Base-by-base conservation (phyloP, 2,329 filamentous ascomycete species). In the Lecanicillium sp. region DNA sequence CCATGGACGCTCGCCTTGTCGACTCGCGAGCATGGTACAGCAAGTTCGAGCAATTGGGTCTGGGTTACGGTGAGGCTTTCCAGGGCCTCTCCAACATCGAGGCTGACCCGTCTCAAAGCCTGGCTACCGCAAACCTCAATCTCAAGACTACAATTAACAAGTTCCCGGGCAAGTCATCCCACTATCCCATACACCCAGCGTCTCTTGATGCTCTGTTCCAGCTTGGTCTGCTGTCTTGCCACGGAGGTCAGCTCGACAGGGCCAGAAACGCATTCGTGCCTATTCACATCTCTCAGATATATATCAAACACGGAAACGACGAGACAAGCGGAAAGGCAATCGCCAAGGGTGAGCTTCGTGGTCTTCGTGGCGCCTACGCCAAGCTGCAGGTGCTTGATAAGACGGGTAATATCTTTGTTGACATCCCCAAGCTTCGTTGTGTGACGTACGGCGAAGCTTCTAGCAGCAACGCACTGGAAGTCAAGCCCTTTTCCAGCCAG, bases 141-240 rank as follows among this genome's bases (percentile, higher is more conserved):
- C 56, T 53, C 26, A 49, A 53, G 10, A 51, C 55, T 11, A 51
- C 45, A 14, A 47, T 54, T 3, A 49, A 51, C 45, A 14, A 47
- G 54, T 3, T 51, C 55, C 3, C 49, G 46, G 3, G 52, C 55
- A 7, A 33, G 47, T 32, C 52, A 53, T 56, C 58, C 14, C n/a
- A 21, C 2, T 37, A 29, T 15, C 7, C 19, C 2, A 29, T 39
- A 11, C 44, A 46, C 17, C 44, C 44, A 5, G 55, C 54, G 8
- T 50, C 57, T 10, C 48, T 60, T 2, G 58, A 60, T 37, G 51
- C 58, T 10, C 53, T 55, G 43, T 55, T 60, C 50, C 57, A 60
- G 38, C 51, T 58, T 32, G 55, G 55, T 21, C 57, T 59, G 46
- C 48, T 55, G 24, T 53, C 58, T 6, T 52, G 58, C 7, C 56